Conservation (phyloP, 2,329 filamentous ascomycete species). For the Trichoderma simmonsii region DNA sequence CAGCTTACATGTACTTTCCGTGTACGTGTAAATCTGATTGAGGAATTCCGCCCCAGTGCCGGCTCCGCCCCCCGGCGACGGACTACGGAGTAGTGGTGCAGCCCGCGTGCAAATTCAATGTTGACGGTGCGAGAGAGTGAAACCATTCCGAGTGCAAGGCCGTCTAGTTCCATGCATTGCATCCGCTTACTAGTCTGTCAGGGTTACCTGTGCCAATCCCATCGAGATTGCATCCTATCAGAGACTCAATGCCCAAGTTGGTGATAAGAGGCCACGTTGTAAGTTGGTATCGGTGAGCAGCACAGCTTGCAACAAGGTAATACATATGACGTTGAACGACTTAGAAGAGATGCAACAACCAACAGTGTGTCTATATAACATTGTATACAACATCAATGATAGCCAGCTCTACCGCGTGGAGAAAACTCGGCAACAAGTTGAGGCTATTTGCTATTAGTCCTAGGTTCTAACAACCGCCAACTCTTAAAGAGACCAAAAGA, state of each 20-base stretch:
- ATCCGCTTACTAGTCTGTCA: not conserved
- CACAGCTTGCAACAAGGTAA: not conserved
- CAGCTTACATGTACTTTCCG: not conserved
- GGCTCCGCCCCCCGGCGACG: not conserved
- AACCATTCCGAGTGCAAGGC: not conserved
- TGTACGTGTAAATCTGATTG: not conserved
- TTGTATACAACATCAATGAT: not conserved
- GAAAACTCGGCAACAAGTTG: not conserved
- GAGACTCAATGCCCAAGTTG: not conserved
- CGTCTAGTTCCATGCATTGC: not conserved
- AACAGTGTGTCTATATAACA: not conserved
- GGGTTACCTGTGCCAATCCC: not conserved
- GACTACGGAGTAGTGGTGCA: not conserved
- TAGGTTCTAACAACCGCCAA: not conserved
- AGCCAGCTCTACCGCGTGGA: not conserved
- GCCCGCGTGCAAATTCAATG: not conserved
- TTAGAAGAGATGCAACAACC: not conserved
- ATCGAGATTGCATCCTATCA: not conserved
- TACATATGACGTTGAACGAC: not conserved
- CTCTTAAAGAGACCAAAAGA: not conserved
- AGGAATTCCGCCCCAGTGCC: not conserved
- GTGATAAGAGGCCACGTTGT: conserved; percentile 3
- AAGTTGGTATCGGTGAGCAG: not conserved
- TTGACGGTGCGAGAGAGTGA: not conserved
- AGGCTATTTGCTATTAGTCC: not conserved